Evolutionary conservation across 139 green algal genomes (phyloP).

Genomic region (Trebouxia sp.): DNA sequence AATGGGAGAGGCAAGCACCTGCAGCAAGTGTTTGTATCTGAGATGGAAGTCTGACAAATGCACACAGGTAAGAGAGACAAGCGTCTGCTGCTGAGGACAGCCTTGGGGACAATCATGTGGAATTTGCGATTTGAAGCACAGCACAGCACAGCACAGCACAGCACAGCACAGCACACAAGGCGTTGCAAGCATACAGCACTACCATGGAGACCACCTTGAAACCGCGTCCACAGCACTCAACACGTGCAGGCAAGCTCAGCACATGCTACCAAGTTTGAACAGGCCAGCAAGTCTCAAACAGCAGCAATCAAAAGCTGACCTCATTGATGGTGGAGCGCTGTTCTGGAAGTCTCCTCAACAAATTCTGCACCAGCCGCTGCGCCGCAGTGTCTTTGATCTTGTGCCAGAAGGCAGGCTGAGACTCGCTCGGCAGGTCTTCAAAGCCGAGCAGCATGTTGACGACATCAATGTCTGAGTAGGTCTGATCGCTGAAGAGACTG

Average conservation of each 20-base stretch:
- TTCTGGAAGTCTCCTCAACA: background rate
- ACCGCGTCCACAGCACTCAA: background rate
- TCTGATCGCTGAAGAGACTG: conserved; percentile 15
- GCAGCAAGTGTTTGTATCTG: background rate
- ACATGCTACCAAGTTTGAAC: too few relatives aligned
- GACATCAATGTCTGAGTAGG: conserved; percentile 16
- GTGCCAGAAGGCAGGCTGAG: conserved; percentile 8
- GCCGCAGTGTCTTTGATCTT: background rate
- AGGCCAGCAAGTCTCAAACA: too few relatives aligned
- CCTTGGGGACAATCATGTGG: too few relatives aligned
- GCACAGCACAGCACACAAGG: background rate
- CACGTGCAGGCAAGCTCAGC: background rate
- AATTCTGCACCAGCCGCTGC: conserved; percentile 7
- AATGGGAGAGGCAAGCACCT: conserved; percentile 1
- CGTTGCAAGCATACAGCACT: background rate
- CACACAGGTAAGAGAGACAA: too few relatives aligned
- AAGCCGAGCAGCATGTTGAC: conserved; percentile 21
- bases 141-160: background rate
- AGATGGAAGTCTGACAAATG: too few relatives aligned
- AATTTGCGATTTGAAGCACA: too few relatives aligned
- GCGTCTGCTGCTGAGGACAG: too few relatives aligned
- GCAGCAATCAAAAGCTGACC: background rate
- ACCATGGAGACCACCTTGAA: background rate
- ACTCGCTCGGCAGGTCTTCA: background rate
- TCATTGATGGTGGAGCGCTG: conserved; percentile 16